Conservation (phyloP, 2,329 filamentous ascomycete genomes). For the Aspergillus intermedius region DNA sequence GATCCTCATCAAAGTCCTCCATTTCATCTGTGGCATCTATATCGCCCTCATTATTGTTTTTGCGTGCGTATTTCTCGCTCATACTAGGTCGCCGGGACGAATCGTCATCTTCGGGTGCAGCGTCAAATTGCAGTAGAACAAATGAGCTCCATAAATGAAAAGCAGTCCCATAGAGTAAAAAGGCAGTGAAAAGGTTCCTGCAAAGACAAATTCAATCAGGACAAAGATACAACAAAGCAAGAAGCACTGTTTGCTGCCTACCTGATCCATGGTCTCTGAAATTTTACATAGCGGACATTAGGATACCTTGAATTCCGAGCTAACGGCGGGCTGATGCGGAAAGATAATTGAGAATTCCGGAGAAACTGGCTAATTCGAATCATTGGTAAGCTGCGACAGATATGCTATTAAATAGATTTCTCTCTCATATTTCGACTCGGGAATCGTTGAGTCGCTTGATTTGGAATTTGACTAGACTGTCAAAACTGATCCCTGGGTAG, state of each 20-base stretch:
- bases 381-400: conserved; percentile 21
- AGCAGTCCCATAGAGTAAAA: conserved; percentile 25
- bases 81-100: conserved; percentile 4
- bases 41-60: background rate
- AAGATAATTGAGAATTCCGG: conserved; percentile 18
- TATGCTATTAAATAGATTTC: conserved; percentile 5
- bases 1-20: conserved; percentile 32
- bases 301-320: conserved; percentile 10
- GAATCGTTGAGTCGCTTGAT: background rate
- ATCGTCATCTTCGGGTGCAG: conserved; percentile 17
- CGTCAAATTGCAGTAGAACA: conserved; percentile 25
- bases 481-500: too few relatives aligned
- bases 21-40: background rate
- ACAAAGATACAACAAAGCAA: background rate
- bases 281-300: conserved; percentile 27
- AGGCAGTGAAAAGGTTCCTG: conserved; percentile 25
- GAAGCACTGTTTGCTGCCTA: conserved; percentile 8
- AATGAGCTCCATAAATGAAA: conserved; percentile 29
- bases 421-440: conserved; percentile 6
- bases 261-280: conserved; percentile 31
- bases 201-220: background rate
- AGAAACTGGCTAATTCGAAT: conserved; percentile 24
- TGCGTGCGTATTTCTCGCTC: conserved; percentile 1
- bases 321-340: conserved; percentile 16
- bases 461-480: background rate